Conservation (phyloP, 805 yeast species). For the Suhomyces kilbournensis region DNA sequence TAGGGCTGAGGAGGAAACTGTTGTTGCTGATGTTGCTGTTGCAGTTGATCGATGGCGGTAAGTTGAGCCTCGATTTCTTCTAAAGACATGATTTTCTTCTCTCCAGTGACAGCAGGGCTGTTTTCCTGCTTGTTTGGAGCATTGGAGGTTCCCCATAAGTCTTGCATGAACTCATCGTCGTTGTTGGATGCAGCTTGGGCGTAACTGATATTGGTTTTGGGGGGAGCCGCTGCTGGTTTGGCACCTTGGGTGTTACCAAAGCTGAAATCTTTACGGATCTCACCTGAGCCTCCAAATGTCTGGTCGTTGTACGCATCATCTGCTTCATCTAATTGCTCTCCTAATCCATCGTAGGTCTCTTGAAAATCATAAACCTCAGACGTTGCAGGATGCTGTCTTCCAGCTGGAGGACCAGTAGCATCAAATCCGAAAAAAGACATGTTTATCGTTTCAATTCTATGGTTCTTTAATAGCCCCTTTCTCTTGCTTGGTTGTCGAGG, state of each 20-base stretch:
- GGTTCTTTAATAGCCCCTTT: neutral
- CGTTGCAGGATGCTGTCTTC: constrained; percentile 12
- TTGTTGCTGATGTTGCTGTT: constrained; percentile 17
- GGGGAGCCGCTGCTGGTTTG: constrained; percentile 6
- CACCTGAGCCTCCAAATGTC: constrained; percentile 61
- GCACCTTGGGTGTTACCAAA: constrained; percentile 35
- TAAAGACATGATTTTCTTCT: constrained; percentile 59
- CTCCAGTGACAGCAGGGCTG: constrained; percentile 20
- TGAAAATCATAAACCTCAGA: constrained; percentile 64
- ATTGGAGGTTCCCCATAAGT: constrained; percentile 41
- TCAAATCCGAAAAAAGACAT: constrained; percentile 74
- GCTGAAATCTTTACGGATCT: constrained; percentile 61
- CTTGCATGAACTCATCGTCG: constrained; percentile 46
- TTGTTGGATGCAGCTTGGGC: constrained; percentile 38
- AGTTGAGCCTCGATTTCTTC: constrained; percentile 84
- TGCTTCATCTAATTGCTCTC: constrained; percentile 58
- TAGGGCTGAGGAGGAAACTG: constrained; percentile 31
- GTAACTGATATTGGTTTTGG: constrained; percentile 32
- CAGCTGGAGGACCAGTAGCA: constrained; percentile 39
- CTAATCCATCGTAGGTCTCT: constrained; percentile 78
- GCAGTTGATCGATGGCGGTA: constrained; percentile 42
- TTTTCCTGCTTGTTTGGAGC: constrained; percentile 18
- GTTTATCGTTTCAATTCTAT: neutral
- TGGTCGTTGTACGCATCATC: constrained; percentile 81
- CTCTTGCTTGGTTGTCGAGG: neutral